Conservation (phyloP, 306 rosid genomes). For the Acacia confusa region DNA sequence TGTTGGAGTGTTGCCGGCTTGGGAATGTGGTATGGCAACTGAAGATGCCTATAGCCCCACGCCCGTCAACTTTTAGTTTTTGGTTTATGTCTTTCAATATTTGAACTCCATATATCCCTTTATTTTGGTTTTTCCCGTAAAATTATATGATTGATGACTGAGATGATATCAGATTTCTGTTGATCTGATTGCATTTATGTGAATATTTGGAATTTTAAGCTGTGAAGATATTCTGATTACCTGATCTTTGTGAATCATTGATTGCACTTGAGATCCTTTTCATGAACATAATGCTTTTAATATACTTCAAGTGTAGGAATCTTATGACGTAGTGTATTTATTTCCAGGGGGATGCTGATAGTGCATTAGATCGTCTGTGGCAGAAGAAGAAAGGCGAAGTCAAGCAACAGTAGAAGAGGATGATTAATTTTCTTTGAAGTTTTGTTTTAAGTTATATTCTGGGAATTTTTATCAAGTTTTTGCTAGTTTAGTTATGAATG, state of each 20-base stretch:
- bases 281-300: background rate
- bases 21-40: background rate
- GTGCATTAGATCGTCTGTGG: constrained; percentile 64
- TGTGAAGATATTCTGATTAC: background rate
- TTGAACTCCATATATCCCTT: background rate
- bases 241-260: background rate
- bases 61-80: background rate
- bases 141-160: background rate
- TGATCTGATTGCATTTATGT: background rate
- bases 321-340: background rate
- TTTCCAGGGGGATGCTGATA: constrained; percentile 59
- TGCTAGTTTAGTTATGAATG: constrained; percentile 12
- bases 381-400: constrained; percentile 53
- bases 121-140: background rate
- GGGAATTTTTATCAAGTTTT: constrained; percentile 5
- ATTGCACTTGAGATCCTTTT: background rate
- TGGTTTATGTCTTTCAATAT: background rate
- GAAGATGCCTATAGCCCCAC: background rate
- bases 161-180: background rate
- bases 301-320: background rate
- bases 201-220: background rate
- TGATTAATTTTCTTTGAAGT: constrained; percentile 2
- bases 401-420: constrained; percentile 44
- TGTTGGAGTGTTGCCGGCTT: background rate
- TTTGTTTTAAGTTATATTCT: constrained; percentile 15